Evolutionary conservation across 495 filamentous ascomycete genomes (phyloP), one percentile per base, ranked within the genome.

Genomic region (Letharia lupina): DNA sequence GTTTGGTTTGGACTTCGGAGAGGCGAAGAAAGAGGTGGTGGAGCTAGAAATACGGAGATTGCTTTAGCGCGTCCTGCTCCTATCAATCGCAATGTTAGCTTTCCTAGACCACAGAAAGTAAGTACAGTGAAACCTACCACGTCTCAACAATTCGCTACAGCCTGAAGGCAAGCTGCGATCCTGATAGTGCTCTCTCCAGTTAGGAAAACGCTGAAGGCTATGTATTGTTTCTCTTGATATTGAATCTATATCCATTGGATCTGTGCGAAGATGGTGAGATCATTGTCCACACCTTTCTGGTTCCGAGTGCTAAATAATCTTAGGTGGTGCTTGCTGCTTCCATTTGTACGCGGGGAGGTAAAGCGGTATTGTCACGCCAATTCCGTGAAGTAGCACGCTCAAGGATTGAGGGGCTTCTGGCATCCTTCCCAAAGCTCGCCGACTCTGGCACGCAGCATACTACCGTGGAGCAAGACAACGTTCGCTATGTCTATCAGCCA

Each of bases 401-500:
- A 31, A 86, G 94, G 74, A 91, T 98, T 74, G 95, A 98, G 80
- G 95, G 91, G 52, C 85, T 98, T 45, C 87, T 98, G 40, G 95
- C 94, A 65, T 91, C 91, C 2, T 98, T 98, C 77, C 94, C 94
- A 52, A 98, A 97, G 76, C 91, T 97, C 64, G 91, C 93, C 65
- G 92, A 96, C 76, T 89, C 89, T 18, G 90, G 91, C 56, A 95
- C 91, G 60, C 94, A 98, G 75, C 94, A 98, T 76, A 98, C 94
- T 11, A 98, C 90, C 18, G 91, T 96, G 62, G 94, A 98, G 77
- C 93, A 96, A 75, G 94, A 98, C 81, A 97, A 96, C 83, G 94
- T 98, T 70, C 94, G 94, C 75, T 98, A 96, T 74, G 94, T 98
- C 61, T 98, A 98, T 81, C 94, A 98, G 77, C 94, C 95, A 66